phyloP scores from a whole-genome alignment of 805 yeast genomes.

The Wickerhamiella musiphila region DNA sequence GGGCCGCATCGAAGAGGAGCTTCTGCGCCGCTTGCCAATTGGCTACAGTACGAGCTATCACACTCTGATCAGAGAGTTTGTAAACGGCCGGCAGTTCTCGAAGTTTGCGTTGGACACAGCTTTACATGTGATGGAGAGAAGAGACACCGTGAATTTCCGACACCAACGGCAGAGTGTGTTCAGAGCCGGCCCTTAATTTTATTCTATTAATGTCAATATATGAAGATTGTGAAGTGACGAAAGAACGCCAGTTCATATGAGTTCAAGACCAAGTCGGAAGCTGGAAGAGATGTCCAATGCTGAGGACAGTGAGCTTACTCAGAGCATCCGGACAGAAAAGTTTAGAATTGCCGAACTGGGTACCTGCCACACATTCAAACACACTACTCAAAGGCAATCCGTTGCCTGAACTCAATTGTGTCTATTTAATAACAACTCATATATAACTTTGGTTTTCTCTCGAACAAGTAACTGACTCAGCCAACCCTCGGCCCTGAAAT shows the following conservation, averaged over 20 bases:
- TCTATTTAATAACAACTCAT: neutral
- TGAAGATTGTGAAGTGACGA: too few species aligned
- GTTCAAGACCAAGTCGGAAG: too few species aligned
- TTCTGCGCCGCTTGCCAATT: conserved; percentile 79
- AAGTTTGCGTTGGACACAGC: conserved; percentile 52
- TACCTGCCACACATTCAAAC: too few species aligned
- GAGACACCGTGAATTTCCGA: conserved; percentile 74
- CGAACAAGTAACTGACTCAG: too few species aligned
- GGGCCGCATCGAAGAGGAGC: conserved; percentile 60
- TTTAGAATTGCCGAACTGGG: too few species aligned
- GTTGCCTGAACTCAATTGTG: neutral
- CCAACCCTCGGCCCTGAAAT: too few species aligned
- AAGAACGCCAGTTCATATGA: too few species aligned
- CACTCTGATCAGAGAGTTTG: conserved; percentile 66
- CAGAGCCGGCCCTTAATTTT: conserved; percentile 43
- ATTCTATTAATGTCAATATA: too few species aligned
- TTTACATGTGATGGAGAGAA: conserved; percentile 60
- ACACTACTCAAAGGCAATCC: too few species aligned
- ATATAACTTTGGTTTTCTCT: neutral
- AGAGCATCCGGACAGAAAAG: too few species aligned
- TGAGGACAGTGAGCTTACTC: too few species aligned
- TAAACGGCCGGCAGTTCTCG: conserved; percentile 28
- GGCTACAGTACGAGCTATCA: conserved; percentile 90
- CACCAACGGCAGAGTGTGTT: conserved; percentile 72
- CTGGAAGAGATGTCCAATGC: too few species aligned